Percentiles rank a stretch among this genome's conserved stretches.
Conservation (phyloP, 345 rosid genomes). For the Eucalyptus camaldulensis region DNA sequence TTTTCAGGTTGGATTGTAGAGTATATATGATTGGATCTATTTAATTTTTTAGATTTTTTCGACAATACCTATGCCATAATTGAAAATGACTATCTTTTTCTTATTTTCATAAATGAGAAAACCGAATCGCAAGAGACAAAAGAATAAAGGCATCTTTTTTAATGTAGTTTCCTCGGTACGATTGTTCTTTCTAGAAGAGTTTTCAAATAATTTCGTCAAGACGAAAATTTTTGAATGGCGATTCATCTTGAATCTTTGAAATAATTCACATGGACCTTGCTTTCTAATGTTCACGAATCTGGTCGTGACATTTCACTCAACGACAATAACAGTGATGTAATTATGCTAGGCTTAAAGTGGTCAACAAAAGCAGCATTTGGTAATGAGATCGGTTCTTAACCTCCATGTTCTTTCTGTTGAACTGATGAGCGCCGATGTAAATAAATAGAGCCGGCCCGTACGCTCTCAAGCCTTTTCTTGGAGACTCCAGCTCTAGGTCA, state of each 20-base stretch:
- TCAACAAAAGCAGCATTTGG: not conserved
- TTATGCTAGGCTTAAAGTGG: not conserved
- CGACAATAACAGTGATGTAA: not conserved
- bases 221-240: fast-evolving
- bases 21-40: not conserved
- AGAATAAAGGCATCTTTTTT: not conserved
- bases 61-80: not conserved
- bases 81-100: not conserved
- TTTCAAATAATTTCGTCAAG: not conserved
- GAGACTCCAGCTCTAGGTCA: not conserved
- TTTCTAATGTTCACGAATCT: not conserved
- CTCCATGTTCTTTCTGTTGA: not conserved
- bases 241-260: not conserved
- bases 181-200: not conserved
- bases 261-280: not conserved
- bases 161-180: not conserved
- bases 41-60: not conserved
- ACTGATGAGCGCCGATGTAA: not conserved
- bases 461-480: not conserved
- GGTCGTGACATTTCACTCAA: not conserved
- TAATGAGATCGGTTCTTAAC: not conserved
- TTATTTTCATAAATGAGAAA: not conserved
- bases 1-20: not conserved
- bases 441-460: not conserved
- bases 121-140: not conserved